These are phyloP conservation scores for Plenodomus tracheiphilus DNA, from an alignment of 2,329 filamentous ascomycete genomes.

Conservation along the genomic window DNA sequence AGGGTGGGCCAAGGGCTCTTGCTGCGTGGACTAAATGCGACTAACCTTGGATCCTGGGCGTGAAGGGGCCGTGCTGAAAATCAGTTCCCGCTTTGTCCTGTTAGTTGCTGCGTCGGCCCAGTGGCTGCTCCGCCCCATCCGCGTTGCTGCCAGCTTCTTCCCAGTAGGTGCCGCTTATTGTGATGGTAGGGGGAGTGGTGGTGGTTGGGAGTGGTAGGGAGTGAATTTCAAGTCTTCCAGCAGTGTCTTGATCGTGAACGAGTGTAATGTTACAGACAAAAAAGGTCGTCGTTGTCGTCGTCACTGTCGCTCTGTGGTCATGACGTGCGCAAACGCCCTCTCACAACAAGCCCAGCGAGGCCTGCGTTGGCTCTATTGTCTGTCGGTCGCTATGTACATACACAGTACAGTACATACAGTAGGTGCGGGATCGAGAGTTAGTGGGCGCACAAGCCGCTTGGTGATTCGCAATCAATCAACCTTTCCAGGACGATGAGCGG, in stretches of 20 bases:
- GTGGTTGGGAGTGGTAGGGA: not conserved
- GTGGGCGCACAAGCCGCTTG: conserved; percentile 8
- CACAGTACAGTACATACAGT: too few relatives aligned
- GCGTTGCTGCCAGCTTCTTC: conserved; percentile 1
- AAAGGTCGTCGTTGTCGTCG: too few relatives aligned
- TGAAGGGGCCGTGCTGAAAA: conserved; percentile 8
- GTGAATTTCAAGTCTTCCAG: not conserved
- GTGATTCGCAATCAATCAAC: conserved; percentile 8
- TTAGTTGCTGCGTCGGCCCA: conserved; percentile 13
- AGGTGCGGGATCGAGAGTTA: too few relatives aligned
- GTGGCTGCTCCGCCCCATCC: conserved; percentile 16
- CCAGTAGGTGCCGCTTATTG: not conserved
- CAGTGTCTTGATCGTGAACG: too few relatives aligned
- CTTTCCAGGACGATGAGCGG: too few relatives aligned
- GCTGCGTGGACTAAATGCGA: not conserved
- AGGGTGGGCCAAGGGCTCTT: conserved; percentile 25
- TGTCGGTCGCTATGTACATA: too few relatives aligned
- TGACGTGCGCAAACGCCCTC: too few relatives aligned
- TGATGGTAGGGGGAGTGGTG: not conserved
- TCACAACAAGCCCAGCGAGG: too few relatives aligned
- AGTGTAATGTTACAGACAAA: too few relatives aligned
- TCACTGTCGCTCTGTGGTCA: too few relatives aligned
- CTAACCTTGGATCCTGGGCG: conserved; percentile 2
- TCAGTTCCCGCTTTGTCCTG: conserved; percentile 18
- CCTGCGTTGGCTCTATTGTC: too few relatives aligned